Evolutionary conservation across 1,284 basidiomycete species (phyloP), one percentile per base, ranked within the genome.

Genomic region (Stygiomarasmius scandens): DNA sequence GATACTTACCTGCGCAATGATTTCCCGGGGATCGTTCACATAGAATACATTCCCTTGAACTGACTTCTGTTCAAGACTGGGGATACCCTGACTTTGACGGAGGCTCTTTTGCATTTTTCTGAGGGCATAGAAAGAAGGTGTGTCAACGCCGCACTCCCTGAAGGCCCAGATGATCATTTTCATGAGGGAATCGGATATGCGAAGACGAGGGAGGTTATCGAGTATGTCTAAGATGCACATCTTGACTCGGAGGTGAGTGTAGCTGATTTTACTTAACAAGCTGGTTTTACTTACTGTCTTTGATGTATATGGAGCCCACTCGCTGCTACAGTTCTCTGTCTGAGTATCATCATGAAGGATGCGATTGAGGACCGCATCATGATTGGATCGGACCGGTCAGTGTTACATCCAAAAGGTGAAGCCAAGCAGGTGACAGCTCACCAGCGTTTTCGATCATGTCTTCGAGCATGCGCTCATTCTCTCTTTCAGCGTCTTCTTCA

Each of bases 121-220:
- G n/a, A 55, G 54, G 22, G 12, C 46, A 46, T 55, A 47, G 32
- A 49, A 55, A 19, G 54, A 55, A 9, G 54, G 54, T 49, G 43
- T 41, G 22, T 55, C 24, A 20, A 47, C 22, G 2, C 47, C 47
- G 5, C 36, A 36, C 49, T 55, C 54, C 12, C 41, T 46, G 14
- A 55, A n/a, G 8, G 38, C 49, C 54, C 54, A 55, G 27, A 55
- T 27, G 32, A 55, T 36, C 11, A 49, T 49, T 2, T 49, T 32
- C 54, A 55, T 55, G 14, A 23, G 19, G 16, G 46, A 49, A 24
- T 32, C 49, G 36, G 54, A 55, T 8, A 55, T 55, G 12, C 47
- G 34, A 12, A 41, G 10, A 10, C 54, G 46, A 16, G 47, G 47
- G 12, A 55, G 12, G 32, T 55, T 55, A 27, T 55, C 47, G 2